Evolutionary conservation across 805 yeast genomes (phyloP).

Genomic region (Pichia phayaonensis): DNA sequence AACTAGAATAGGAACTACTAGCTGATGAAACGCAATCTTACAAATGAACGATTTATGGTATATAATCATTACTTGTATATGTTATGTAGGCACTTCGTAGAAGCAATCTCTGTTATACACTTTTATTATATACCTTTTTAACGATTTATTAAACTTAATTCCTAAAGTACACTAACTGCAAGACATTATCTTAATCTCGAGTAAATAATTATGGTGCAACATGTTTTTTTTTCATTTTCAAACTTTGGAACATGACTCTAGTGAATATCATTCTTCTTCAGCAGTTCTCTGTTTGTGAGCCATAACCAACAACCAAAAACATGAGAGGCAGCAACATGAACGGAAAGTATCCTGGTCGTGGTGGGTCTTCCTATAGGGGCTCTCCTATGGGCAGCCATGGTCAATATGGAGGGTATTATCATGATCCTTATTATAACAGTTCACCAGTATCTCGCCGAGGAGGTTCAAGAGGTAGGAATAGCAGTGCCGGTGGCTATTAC

Average conservation of each 20-base stretch:
- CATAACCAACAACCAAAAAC: not conserved
- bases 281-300: not conserved
- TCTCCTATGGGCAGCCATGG: not conserved
- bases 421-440: conserved; percentile 3
- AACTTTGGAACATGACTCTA: not conserved
- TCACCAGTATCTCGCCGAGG: not conserved
- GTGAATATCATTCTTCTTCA: not conserved
- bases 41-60: too few relatives aligned
- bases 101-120: too few relatives aligned
- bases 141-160: too few relatives aligned
- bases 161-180: too few relatives aligned
- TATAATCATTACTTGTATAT: too few relatives aligned
- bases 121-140: too few relatives aligned
- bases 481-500: not conserved
- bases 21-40: too few relatives aligned
- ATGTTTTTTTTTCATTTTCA: not conserved
- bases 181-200: too few relatives aligned
- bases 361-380: not conserved
- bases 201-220: too few relatives aligned
- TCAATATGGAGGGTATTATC: conserved; percentile 3
- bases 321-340: not conserved
- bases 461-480: not conserved
- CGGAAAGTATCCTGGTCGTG: not conserved
- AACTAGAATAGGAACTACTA: too few relatives aligned
- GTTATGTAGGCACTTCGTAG: too few relatives aligned